Base-by-base conservation (phyloP, 208 protist species). In the Leishmania amazonensis region DNA sequence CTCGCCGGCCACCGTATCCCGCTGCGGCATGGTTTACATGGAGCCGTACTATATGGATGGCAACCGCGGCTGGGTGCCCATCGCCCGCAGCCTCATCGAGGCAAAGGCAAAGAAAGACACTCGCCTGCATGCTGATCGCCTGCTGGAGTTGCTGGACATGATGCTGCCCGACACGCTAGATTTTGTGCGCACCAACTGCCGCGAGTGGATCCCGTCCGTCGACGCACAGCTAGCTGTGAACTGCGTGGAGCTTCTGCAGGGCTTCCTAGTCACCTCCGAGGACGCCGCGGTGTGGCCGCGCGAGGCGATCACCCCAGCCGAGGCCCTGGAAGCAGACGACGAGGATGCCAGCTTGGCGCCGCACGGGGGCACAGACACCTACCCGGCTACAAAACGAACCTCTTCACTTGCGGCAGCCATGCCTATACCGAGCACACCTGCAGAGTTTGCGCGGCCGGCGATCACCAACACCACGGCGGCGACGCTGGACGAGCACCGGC, bases 1-100 rank as follows among this genome's bases (percentile, higher is more conserved):
- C 24, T 99, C 99, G 24, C 99, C 99, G 28, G 99, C 99, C 24
- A 99, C 99, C 8, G 99, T 99, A 60, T 99, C 98, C 35, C 94
- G 99, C 64, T 99, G 99, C 87, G 99, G 99, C 79, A 99, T 99
- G 99, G 98, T 99, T 72, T 99, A 97, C 85, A 91, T 99, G 83
- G 98, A 99, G 85, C 93, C 96, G 49, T 98, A 93, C 87, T 98
- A 98, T 83, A 85, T 97, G 4, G 95, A 98, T 81, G 91, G 93
- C 24, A 80, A 89, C 58, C 91, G 95, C n/a, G 96, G 97, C n/a
- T 98, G 96, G 95, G 85, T 91, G 57, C 94, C 91, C 17, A 91
- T 98, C 83, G 89, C 92, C 38, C 85, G 87, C 76, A 96, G 88
- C 45, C 87, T 98, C 67, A 81, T 94, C 13, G 75, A 78, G 53